These are phyloP conservation scores for Clausena lansium DNA, from an alignment of 345 rosid genomes.

Conservation along the genomic window DNA sequence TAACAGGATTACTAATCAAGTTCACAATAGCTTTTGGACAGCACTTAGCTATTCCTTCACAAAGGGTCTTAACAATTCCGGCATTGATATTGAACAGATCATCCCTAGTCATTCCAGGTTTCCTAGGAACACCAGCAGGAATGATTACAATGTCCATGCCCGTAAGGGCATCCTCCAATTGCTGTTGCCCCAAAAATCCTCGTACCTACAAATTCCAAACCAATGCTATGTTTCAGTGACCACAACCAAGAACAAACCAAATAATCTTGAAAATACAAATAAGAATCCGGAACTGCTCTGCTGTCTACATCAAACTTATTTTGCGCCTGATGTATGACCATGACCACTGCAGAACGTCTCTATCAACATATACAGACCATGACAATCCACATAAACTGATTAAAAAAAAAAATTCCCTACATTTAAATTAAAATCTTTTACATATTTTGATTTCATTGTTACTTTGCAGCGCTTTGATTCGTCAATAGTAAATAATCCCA, in stretches of 20 bases:
- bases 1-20: constrained; percentile 91
- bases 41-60: constrained; percentile 80
- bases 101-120: constrained; percentile 99
- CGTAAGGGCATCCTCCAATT: constrained; percentile 76
- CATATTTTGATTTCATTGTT: not conserved
- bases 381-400: not conserved
- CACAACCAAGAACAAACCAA: not conserved
- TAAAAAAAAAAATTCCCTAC: not conserved
- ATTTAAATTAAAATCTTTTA: constrained; percentile 1
- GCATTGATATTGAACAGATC: constrained; percentile 97
- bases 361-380: not conserved
- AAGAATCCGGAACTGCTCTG: not conserved
- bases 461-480: not conserved
- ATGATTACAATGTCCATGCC: constrained; percentile 93
- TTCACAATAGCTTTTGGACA: constrained; percentile 87
- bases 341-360: not conserved
- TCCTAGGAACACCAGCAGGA: constrained; percentile 97
- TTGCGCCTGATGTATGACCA: not conserved
- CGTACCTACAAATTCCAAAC: constrained; percentile 51
- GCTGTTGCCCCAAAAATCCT: constrained; percentile 89
- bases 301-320: not conserved
- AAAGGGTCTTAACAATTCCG: constrained; percentile 83
- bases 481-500: not conserved
- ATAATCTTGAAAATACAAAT: not conserved
- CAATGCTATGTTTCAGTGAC: not conserved